Evolutionary conservation across 306 rosid genomes (phyloP), one percentile per base, ranked within the genome.

Genomic region (Citrullus mucosospermus): DNA sequence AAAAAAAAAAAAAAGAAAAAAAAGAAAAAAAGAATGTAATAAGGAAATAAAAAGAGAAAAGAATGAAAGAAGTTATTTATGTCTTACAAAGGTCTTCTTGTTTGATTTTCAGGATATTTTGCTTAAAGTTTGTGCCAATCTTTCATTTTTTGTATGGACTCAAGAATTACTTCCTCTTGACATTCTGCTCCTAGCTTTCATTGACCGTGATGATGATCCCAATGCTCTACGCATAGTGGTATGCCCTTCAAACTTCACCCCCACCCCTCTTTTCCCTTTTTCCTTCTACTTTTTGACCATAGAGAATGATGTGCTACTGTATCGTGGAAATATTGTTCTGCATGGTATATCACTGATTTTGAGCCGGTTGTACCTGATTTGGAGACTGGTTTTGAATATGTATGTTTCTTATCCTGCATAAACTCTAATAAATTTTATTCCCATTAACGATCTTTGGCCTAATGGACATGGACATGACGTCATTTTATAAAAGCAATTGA

Each of bases 131-230:
- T 92, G 91, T 81, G 81, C 97, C 75, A 95, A 90, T 86, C 93
- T 95, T 80, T 84, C 85, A 77, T 95, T 87, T 85, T 95, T 92
- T 80, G 89, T 92, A 80, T 95, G 99, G 97, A 88, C 86, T 74
- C 85, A 92, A 71, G 99, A 95, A 86, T 87, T 95, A 82, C 97
- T 95, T 86, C 99, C 99, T 71, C 82, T 95, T 88, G 99, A 95
- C 84, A 95, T 92, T 85, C 84, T 95, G 87, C 97, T 92, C 81
- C 81, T 95, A 72, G 99, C 99, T 36, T 96, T 95, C 58, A 91
- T 80, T 82, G 99, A 95, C 80, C 99, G 99, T 54, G 99, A 95
- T 78, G 97, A 95, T 89, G 99, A 95, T 90, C 97, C 99, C 28
- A 96, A 91, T 85, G 93, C 99, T 76, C 86, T 95, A 85, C 97